phyloP scores from a whole-genome alignment of 352 stramenopile species.

The Phytopythium chamaehyphon region DNA sequence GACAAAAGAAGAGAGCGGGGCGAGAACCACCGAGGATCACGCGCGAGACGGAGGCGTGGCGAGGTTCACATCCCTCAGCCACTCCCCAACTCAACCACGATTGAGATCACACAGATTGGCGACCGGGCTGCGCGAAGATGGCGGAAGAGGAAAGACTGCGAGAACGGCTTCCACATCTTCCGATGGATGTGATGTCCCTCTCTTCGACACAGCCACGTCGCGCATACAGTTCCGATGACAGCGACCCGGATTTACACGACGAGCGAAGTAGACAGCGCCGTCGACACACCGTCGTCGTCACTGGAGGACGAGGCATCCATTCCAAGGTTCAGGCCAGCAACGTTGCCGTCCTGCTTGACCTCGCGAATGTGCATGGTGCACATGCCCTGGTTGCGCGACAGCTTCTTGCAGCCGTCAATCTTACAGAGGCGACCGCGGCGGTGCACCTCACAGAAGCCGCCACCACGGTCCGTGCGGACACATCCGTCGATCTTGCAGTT shows the following conservation, averaged over 20 bases:
- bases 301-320: slow-evolving; percentile 6
- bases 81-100: background rate
- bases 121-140: background rate
- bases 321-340: background rate
- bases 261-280: background rate
- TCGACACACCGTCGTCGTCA: slow-evolving; percentile 8
- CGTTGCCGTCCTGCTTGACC: slow-evolving; percentile 55
- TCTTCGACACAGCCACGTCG: background rate
- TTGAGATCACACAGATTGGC: background rate
- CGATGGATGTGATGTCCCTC: background rate
- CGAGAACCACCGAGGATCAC: background rate
- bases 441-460: slow-evolving; percentile 84
- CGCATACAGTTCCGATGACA: background rate
- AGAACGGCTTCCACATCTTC: slow-evolving; percentile 3
- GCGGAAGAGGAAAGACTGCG: background rate
- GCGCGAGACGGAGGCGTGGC: background rate
- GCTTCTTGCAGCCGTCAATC: slow-evolving; percentile 85
- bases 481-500: slow-evolving; percentile 86
- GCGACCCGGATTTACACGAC: background rate
- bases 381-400: slow-evolving; percentile 84
- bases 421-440: slow-evolving; percentile 77
- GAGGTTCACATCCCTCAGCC: slow-evolving; percentile 1
- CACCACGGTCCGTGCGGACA: slow-evolving; percentile 75
- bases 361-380: slow-evolving; percentile 89
- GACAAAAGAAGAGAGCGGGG: slow-evolving; percentile 5